Evolutionary conservation across 208 protist genomes (phyloP).

Genomic region (Blastocrithidia nonstop): DNA sequence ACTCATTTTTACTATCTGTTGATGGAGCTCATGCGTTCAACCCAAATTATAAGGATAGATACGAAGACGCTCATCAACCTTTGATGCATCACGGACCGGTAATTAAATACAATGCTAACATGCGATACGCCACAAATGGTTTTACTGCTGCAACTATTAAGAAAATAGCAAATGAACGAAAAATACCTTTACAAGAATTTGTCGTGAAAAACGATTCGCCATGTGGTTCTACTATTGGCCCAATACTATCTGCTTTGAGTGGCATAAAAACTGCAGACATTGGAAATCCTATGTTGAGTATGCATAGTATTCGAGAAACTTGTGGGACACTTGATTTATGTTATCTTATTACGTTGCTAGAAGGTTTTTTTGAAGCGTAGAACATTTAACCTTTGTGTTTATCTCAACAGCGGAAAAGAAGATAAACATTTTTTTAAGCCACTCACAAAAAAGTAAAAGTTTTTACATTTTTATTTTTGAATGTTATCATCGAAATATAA

Average conservation of each 20-base stretch:
- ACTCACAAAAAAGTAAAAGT: background rate
- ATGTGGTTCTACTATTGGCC: constrained; percentile 95
- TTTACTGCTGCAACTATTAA: constrained; percentile 78
- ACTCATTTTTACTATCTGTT: constrained; percentile 88
- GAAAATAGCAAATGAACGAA: constrained; percentile 41
- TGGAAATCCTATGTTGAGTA: constrained; percentile 91
- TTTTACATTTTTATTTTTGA: constrained; percentile 4
- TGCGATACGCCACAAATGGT: constrained; percentile 91
- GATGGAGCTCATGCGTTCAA: constrained; percentile 95
- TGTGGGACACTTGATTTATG: constrained; percentile 86
- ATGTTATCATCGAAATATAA: too few species aligned
- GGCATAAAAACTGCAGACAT: constrained; percentile 94
- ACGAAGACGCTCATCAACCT: constrained; percentile 86
- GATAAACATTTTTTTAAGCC: background rate
- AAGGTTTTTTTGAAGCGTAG: constrained; percentile 65
- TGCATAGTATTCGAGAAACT: constrained; percentile 96
- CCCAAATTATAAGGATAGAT: constrained; percentile 92
- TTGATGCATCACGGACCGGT: constrained; percentile 85
- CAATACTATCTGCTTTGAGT: constrained; percentile 82
- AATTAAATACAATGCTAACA: constrained; percentile 95
- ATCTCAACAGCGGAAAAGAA: too few species aligned
- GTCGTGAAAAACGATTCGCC: constrained; percentile 93
- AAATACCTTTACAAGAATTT: constrained; percentile 83
- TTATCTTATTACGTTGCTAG: constrained; percentile 71
- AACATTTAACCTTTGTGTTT: constrained; percentile 15